phyloP scores from a whole-genome alignment of 108 stramenopile species.

The Discostella pseudostelligera region DNA sequence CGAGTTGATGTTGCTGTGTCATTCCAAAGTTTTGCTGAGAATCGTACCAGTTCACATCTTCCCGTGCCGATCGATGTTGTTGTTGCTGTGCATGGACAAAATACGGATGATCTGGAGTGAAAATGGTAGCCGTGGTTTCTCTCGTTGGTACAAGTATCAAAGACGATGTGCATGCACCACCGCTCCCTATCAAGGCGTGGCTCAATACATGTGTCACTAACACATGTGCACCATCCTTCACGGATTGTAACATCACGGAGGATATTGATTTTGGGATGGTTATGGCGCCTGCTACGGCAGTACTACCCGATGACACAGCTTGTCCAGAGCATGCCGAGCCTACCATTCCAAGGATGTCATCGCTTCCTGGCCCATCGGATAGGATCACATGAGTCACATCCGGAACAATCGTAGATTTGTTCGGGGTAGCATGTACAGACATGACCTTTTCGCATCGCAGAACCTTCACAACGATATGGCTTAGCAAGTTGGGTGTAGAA shows the following conservation, averaged over 20 bases:
- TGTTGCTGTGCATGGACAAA: slow-evolving; percentile 8
- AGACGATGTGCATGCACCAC: not conserved
- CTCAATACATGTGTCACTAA: slow-evolving; percentile 34
- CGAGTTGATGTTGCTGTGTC: slow-evolving; percentile 31
- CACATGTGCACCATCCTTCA: slow-evolving; percentile 30
- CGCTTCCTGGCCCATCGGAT: slow-evolving; percentile 33
- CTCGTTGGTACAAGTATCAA: slow-evolving; percentile 33
- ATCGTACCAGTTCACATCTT: slow-evolving; percentile 7
- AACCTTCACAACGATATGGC: slow-evolving; percentile 44
- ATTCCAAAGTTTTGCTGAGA: slow-evolving; percentile 29
- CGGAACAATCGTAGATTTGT: not conserved
- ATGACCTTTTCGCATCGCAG: slow-evolving; percentile 36
- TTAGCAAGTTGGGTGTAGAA: slow-evolving; percentile 19
- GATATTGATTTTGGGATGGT: slow-evolving; percentile 32
- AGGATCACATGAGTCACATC: slow-evolving; percentile 33
- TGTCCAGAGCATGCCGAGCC: slow-evolving; percentile 8
- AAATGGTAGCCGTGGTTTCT: slow-evolving; percentile 28
- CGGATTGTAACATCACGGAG: slow-evolving; percentile 32
- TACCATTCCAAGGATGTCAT: slow-evolving; percentile 33
- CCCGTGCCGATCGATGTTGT: not conserved
- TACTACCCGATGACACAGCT: too few relatives aligned
- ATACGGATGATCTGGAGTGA: slow-evolving; percentile 40
- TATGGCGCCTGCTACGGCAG: too few relatives aligned
- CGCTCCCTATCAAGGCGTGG: slow-evolving; percentile 1
- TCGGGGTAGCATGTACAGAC: slow-evolving; percentile 6